These are phyloP conservation scores for Funneliformis mosseae DNA, from an alignment of 192 early-diverging fungal genomes.

Conservation along the genomic window DNA sequence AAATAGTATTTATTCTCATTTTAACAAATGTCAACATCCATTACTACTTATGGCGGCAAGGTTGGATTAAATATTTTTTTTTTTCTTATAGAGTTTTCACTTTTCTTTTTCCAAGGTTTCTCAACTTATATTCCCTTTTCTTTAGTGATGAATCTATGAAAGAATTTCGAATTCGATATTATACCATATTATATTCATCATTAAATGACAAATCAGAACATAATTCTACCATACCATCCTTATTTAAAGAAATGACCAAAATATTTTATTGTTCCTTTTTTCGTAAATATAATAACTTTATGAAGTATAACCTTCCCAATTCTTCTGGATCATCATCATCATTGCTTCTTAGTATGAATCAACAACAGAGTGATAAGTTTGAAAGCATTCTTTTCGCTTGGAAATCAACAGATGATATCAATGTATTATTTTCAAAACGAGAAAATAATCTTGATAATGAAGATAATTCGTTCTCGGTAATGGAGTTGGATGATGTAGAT, in stretches of 20 bases:
- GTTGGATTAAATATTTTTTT: neutral
- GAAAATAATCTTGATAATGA: conserved; percentile 2
- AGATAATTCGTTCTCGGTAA: neutral
- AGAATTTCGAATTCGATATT: conserved; percentile 2
- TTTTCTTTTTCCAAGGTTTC: neutral
- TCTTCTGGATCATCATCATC: neutral
- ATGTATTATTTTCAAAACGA: neutral
- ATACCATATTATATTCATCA: conserved; percentile 16
- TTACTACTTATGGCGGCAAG: conserved; percentile 9
- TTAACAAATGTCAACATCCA: conserved; percentile 9
- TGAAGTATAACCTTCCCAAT: neutral
- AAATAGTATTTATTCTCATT: conserved; percentile 23
- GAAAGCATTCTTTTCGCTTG: conserved; percentile 19
- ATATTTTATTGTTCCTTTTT: neutral
- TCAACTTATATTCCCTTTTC: neutral
- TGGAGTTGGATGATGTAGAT: conserved; percentile 1
- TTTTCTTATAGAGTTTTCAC: neutral
- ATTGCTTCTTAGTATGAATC: neutral
- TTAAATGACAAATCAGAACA: conserved; percentile 7
- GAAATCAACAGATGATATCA: conserved; percentile 28
- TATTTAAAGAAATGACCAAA: conserved; percentile 26
- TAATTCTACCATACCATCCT: conserved; percentile 7
- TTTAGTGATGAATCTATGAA: conserved; percentile 3
- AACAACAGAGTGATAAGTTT: conserved; percentile 8
- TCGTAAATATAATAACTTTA: conserved; percentile 19